phyloP scores from a whole-genome alignment of 1,284 basidiomycete species.

The Leccinum olivaceoglutinosum region DNA sequence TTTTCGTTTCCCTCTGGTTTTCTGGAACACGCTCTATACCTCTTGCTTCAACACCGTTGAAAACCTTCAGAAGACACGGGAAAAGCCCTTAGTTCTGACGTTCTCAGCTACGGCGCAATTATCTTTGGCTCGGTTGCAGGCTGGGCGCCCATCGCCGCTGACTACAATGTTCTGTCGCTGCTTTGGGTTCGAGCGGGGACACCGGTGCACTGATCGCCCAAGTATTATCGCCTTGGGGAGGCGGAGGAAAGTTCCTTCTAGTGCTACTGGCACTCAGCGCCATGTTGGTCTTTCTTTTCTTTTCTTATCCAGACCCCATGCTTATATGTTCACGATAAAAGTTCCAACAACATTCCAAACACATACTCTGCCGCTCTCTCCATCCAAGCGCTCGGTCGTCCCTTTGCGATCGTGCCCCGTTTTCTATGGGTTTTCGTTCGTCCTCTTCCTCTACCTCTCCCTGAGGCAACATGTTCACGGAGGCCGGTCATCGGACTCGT shows the following conservation, averaged over 20 bases:
- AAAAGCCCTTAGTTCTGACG: constrained; percentile 37
- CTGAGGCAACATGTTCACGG: too few relatives aligned
- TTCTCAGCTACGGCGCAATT: constrained; percentile 55
- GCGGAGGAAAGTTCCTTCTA: constrained; percentile 55
- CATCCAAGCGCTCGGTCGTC: constrained; percentile 51
- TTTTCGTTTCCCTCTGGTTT: constrained; percentile 39
- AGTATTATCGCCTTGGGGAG: constrained; percentile 41
- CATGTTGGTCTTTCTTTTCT: constrained; percentile 29
- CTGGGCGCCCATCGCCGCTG: constrained; percentile 48
- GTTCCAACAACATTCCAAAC: constrained; percentile 57
- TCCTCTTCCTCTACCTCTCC: too few relatives aligned
- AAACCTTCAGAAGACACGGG: constrained; percentile 42
- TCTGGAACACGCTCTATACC: constrained; percentile 50
- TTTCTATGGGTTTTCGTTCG: constrained; percentile 57
- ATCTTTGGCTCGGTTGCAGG: constrained; percentile 51
- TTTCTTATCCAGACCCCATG: background rate
- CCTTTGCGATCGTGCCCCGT: constrained; percentile 52
- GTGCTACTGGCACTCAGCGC: constrained; percentile 54
- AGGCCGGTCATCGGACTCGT: too few relatives aligned
- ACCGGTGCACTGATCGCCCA: constrained; percentile 45
- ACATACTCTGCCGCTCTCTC: constrained; percentile 54
- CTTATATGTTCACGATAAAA: constrained; percentile 14
- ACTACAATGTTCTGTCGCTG: constrained; percentile 49
- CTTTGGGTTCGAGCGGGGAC: constrained; percentile 40
- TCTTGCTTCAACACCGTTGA: constrained; percentile 43